Evolutionary conservation across 371 early-diverging fungal species (phyloP), one percentile per base, ranked within the genome.

Genomic region (Zychaea mexicana): DNA sequence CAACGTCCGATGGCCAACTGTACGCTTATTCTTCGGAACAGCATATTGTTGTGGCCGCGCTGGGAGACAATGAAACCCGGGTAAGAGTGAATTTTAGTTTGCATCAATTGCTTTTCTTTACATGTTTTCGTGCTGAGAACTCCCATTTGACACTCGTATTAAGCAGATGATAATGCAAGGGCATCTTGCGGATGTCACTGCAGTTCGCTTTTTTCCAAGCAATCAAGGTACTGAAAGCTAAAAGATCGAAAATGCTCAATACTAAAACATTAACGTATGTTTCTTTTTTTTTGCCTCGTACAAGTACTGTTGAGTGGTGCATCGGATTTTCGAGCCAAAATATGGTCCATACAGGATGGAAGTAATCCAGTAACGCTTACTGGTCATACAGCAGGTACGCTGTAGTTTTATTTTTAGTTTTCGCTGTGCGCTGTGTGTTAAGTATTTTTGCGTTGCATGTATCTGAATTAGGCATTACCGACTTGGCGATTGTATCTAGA

Each of bases 331-430:
- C 81, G 82, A 39, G 65, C 88, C 17, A 86, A 85, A 39, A 79
- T 92, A 33, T 92, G 92, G 91, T 90, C 91, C 32, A 91, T 79
- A 5, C 57, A 84, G 22, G 88, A 91, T 67, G 93, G 93, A 33
- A 77, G 81, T 42, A 90, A 90, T 52, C 93, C 93, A 17, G 90
- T 89, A 4, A 90, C 91, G 4, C 72, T 92, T 31, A 76, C 69
- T 38, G 92, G 92, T 5, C 92, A 92, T 69, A 85, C 78, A 1
- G 81, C 82, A 55, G 72, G 86, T 86, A 78, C 26, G 62, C 2
- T n/a, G 3, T 19, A 27, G n/a, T 19, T 12, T 27, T 33, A 15
- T 27, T 27, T 22, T 17, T 46, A 27, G 30, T 15, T 22, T 19
- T 52, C 9, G 26, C 17, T 27, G 31, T n/a, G 2, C 15, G 36